Conservation (phyloP, 768 basidiomycete species). For the Podaxis sp. region DNA sequence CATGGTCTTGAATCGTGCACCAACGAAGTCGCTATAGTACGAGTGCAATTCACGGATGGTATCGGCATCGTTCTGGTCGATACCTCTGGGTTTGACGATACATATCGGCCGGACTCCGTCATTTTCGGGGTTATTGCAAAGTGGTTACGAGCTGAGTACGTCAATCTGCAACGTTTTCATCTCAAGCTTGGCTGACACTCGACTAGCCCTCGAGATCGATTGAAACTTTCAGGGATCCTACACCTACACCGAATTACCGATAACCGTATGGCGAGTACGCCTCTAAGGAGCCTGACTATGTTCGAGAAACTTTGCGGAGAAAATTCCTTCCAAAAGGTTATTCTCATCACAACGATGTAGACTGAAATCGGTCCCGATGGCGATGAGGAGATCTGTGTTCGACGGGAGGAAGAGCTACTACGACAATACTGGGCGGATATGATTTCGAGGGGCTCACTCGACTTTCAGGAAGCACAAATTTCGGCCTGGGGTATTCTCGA, state of each 20-base stretch:
- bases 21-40: background rate
- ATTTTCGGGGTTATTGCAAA: slow-evolving; percentile 11
- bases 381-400: background rate
- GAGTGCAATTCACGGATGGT: background rate
- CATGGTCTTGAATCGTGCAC: slow-evolving; percentile 6
- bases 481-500: no score
- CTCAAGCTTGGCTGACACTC: no score
- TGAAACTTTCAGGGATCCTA: slow-evolving; percentile 11
- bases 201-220: background rate
- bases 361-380: background rate
- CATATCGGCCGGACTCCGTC: slow-evolving; percentile 8
- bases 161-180: background rate
- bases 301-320: slow-evolving; percentile 10
- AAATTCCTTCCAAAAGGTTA: background rate
- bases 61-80: slow-evolving; percentile 8
- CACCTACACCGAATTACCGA: slow-evolving; percentile 12
- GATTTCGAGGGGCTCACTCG: no score
- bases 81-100: slow-evolving; percentile 14
- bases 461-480: no score
- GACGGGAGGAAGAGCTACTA: no score
- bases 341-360: slow-evolving; percentile 13
- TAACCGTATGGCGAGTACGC: slow-evolving; percentile 10
- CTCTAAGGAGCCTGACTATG: slow-evolving; percentile 8
- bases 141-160: slow-evolving; percentile 1
- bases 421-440: no score